phyloP scores from a whole-genome alignment of 805 yeast genomes.

The Metschnikowia continentalis region DNA sequence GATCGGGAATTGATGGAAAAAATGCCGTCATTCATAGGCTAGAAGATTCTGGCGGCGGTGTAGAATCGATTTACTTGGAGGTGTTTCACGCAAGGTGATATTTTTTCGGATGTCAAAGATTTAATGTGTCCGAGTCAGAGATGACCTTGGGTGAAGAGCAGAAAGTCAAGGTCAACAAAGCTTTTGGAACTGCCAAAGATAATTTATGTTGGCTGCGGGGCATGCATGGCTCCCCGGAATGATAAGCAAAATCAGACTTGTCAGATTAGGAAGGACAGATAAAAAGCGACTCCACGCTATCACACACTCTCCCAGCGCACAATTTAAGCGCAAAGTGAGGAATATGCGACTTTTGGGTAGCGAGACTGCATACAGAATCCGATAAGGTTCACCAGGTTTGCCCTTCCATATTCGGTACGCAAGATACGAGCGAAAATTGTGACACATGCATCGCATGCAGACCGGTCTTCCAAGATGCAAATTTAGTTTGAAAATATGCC shows the following conservation, averaged over 20 bases:
- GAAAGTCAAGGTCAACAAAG: neutral
- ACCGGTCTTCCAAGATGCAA: neutral
- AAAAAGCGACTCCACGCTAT: neutral
- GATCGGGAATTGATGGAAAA: slow-evolving; percentile 12
- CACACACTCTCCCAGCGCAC: neutral
- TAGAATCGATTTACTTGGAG: neutral
- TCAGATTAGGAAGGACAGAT: neutral
- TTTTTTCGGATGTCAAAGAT: neutral
- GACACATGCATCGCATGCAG: neutral
- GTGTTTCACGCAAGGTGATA: neutral
- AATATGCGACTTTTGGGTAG: neutral
- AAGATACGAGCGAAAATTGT: neutral
- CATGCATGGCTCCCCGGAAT: neutral
- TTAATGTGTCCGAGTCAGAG: neutral
- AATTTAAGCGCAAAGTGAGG: neutral
- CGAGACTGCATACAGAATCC: neutral
- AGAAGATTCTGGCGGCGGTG: neutral
- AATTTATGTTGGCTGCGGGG: neutral
- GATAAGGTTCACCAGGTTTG: slow-evolving; percentile 2
- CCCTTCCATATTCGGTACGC: slow-evolving; percentile 1
- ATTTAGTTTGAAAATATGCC: no score
- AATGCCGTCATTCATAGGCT: slow-evolving; percentile 6
- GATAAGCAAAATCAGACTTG: neutral
- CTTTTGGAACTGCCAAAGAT: neutral
- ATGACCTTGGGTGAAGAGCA: neutral